Evolutionary conservation across 768 basidiomycete genomes (phyloP).

Genomic region (Myochromella boudieri): DNA sequence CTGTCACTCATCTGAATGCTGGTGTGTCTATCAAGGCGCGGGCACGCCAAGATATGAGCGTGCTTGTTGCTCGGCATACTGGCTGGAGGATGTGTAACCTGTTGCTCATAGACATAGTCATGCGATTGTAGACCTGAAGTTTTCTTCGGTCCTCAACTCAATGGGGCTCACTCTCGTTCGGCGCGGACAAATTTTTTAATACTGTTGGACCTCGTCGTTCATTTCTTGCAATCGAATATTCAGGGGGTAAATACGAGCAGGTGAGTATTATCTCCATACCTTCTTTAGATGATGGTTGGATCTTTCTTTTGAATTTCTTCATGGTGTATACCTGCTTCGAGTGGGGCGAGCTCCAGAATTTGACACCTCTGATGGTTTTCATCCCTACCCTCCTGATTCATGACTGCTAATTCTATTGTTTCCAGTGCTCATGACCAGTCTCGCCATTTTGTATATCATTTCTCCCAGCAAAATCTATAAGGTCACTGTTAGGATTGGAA

Average conservation of each 20-base stretch:
- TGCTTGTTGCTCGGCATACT: slow-evolving; percentile 45
- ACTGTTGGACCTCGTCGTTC: slow-evolving; percentile 54
- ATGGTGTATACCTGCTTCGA: slow-evolving; percentile 69
- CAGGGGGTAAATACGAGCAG: background rate
- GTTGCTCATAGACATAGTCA: slow-evolving; percentile 91
- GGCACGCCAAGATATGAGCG: slow-evolving; percentile 79
- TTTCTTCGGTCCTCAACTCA: slow-evolving; percentile 62
- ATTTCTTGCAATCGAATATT: slow-evolving; percentile 3
- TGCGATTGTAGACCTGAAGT: slow-evolving; percentile 64
- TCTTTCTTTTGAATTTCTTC: slow-evolving; percentile 82
- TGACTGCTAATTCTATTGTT: background rate
- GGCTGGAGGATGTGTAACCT: slow-evolving; percentile 37
- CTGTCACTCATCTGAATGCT: slow-evolving; percentile 46
- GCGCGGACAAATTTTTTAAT: slow-evolving; percentile 61
- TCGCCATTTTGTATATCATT: no score
- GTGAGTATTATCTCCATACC: slow-evolving; percentile 8
- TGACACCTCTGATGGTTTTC: slow-evolving; percentile 54
- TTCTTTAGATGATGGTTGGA: slow-evolving; percentile 53
- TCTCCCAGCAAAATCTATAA: no score
- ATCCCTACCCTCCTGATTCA: background rate
- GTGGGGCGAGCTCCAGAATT: slow-evolving; percentile 74
- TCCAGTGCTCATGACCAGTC: background rate
- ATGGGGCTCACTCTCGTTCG: slow-evolving; percentile 91
- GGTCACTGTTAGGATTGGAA: no score
- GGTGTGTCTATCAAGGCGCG: slow-evolving; percentile 41